Evolutionary conservation across 2,329 filamentous ascomycete genomes (phyloP).

Genomic region (Pyricularia sp.): DNA sequence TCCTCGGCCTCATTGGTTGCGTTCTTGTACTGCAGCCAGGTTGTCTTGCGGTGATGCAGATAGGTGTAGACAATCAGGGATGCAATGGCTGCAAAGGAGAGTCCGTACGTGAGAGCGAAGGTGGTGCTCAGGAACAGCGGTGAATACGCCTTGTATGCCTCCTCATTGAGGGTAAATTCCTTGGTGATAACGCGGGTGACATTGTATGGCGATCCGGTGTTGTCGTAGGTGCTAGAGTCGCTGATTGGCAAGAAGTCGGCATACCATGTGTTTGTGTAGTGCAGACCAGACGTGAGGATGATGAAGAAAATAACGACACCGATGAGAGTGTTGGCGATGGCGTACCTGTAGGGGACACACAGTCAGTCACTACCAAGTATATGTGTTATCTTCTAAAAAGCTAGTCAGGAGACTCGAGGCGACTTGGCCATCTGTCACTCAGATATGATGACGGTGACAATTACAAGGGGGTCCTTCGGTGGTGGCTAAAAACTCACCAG

Average conservation of each 20-base stretch:
- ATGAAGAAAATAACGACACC: constrained; percentile 55
- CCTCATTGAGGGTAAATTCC: constrained; percentile 47
- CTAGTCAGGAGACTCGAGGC: neutral
- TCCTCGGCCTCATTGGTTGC: constrained; percentile 48
- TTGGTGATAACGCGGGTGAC: constrained; percentile 48
- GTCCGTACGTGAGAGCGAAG: constrained; percentile 55
- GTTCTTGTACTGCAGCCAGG: constrained; percentile 49
- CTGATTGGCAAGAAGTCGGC: constrained; percentile 53
- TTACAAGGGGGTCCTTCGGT: no score
- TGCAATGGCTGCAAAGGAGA: constrained; percentile 60
- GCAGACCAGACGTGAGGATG: constrained; percentile 42
- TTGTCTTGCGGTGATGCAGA: constrained; percentile 53
- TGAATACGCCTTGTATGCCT: constrained; percentile 53
- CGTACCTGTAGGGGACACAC: constrained; percentile 32
- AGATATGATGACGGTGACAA: no score
- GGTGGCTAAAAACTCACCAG: constrained; percentile 30
- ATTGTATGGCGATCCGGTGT: constrained; percentile 51
- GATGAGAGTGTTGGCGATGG: constrained; percentile 59
- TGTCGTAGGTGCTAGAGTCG: constrained; percentile 59
- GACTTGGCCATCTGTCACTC: no score
- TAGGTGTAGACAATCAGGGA: constrained; percentile 55
- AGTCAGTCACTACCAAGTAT: neutral
- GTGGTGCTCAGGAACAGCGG: constrained; percentile 59
- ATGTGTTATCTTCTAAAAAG: neutral
- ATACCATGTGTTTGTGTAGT: constrained; percentile 56